Evolutionary conservation across 257 asterid genomes (phyloP), one percentile per base, ranked within the genome.

Genomic region (Nicotiana undulata): DNA sequence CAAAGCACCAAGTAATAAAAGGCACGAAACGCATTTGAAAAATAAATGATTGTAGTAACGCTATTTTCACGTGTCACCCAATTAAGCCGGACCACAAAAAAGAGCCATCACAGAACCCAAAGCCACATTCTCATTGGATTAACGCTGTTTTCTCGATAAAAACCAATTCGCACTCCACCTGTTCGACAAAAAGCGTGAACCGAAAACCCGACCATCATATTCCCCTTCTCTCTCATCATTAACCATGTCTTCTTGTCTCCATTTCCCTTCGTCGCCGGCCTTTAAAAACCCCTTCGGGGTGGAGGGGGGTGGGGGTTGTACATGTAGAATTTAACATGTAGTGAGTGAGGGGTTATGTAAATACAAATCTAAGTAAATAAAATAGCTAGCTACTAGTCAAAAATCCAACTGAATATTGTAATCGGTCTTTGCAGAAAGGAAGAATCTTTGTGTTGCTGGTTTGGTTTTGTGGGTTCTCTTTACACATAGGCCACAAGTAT

Each of bases 181-280:
- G 89, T 85, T 91, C 89, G 93, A 89, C 91, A 85, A 86, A 88
- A 90, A 52, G 92, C 90, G 84, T 77, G 65, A 81, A 63, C 78
- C 81, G 29, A 83, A 80, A 28, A 20, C 52, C 80, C 46, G 4
- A 31, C 77, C 70, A 77, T 80, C 78, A 55, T 59, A 34, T 16
- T 34, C 55, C 1, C 60, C 51, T 49, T 63, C 83, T 65, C 79
- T 46, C 82, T 79, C 85, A 92, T 93, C 82, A 92, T 92, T 88
- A 72, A 46, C 82, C 83, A 46, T 92, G 93, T 88, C 87, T 81
- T 64, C 70, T 87, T 89, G 93, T 91, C 97, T 59, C 85, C 70
- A 46, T 58, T 17, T 85, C 83, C 74, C 80, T 77, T 34, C 82
- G 56, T 72, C 65, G 83, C 92, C 87, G 82, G 85, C 88, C 86